phyloP scores from a whole-genome alignment of 1,284 basidiomycete species.

The Cryptococcus amylolentus region DNA sequence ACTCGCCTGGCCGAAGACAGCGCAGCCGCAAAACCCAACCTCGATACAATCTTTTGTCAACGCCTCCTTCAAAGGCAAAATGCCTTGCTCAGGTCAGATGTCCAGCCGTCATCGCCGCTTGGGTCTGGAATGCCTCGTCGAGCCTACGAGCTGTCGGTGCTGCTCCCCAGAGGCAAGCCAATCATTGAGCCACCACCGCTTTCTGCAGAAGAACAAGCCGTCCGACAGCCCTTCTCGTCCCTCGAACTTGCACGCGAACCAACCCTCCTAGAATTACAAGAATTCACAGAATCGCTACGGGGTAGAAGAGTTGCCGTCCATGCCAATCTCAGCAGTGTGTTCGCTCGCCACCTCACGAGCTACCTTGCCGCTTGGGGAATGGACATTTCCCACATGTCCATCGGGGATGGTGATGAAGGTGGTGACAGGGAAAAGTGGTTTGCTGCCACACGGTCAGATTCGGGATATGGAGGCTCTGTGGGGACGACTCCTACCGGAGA shows the following conservation, averaged over 20 bases:
- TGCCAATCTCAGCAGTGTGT: slow-evolving; percentile 74
- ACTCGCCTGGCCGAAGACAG: slow-evolving; percentile 34
- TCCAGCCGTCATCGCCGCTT: slow-evolving; percentile 35
- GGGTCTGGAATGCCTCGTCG: slow-evolving; percentile 31
- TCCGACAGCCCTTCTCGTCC: slow-evolving; percentile 53
- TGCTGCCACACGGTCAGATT: slow-evolving; percentile 25
- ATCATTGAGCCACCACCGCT: slow-evolving; percentile 43
- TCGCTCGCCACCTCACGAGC: slow-evolving; percentile 82
- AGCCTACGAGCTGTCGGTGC: slow-evolving; percentile 48
- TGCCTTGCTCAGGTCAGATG: slow-evolving; percentile 56
- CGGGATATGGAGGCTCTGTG: slow-evolving; percentile 23
- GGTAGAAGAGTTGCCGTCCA: slow-evolving; percentile 77
- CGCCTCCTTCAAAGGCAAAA: slow-evolving; percentile 65
- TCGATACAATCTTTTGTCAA: slow-evolving; percentile 62
- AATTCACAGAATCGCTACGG: slow-evolving; percentile 74
- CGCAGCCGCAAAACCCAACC: slow-evolving; percentile 53
- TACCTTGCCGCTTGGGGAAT: slow-evolving; percentile 92
- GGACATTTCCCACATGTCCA: slow-evolving; percentile 74
- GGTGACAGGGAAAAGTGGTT: slow-evolving; percentile 1
- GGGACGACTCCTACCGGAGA: slow-evolving; percentile 2
- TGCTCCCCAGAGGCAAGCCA: slow-evolving; percentile 44
- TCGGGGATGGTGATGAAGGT: slow-evolving; percentile 35
- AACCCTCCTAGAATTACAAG: slow-evolving; percentile 66
- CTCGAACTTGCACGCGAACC: slow-evolving; percentile 63
- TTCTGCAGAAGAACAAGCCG: slow-evolving; percentile 53